These are phyloP conservation scores for Sporothrix brunneoviolacea DNA, from an alignment of 2,329 filamentous ascomycete species.

Conservation along the genomic window DNA sequence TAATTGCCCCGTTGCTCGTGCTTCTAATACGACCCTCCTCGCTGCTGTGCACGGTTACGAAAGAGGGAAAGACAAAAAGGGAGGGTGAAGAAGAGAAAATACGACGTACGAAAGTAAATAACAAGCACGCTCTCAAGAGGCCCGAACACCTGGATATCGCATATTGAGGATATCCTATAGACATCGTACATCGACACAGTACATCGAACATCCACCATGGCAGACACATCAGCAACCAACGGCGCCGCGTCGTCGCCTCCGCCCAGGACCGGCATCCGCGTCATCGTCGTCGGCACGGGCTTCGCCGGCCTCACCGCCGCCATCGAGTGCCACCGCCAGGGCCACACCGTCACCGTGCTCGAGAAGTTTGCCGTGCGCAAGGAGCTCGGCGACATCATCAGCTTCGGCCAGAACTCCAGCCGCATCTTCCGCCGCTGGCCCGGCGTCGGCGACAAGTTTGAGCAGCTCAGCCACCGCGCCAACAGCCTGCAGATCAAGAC, in stretches of 20 bases:
- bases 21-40: background rate
- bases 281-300: conserved; percentile 48
- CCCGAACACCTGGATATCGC: too few relatives aligned
- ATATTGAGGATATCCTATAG: too few relatives aligned
- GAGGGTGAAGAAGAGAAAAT: background rate
- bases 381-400: conserved; percentile 54
- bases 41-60: background rate
- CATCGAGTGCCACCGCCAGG: conserved; percentile 54
- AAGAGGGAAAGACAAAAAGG: background rate
- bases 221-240: background rate
- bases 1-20: too few relatives aligned
- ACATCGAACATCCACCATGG: too few relatives aligned
- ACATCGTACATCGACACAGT: too few relatives aligned
- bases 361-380: conserved; percentile 51
- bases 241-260: background rate
- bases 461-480: conserved; percentile 41
- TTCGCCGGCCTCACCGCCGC: conserved; percentile 56
- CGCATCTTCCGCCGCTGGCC: conserved; percentile 46
- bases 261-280: conserved; percentile 33
- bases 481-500: conserved; percentile 22
- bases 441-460: conserved; percentile 40
- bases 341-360: conserved; percentile 44
- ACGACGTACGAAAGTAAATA: background rate
- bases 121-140: background rate
- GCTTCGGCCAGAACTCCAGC: conserved; percentile 53